These are phyloP conservation scores for Pythium aristosporum DNA, from an alignment of 352 stramenopile species.

Conservation along the genomic window DNA sequence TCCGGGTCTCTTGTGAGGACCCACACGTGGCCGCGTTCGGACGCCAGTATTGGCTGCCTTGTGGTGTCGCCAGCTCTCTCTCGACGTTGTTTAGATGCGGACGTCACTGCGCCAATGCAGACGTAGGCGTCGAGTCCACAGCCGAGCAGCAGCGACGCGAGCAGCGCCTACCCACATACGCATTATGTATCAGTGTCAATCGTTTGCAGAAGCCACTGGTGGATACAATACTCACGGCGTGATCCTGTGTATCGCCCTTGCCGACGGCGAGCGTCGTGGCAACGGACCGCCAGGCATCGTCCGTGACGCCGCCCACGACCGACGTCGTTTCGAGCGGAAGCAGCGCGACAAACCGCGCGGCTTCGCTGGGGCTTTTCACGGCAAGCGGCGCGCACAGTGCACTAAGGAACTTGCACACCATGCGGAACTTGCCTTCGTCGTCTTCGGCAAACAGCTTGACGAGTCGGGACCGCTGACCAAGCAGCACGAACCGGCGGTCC, in stretches of 20 bases:
- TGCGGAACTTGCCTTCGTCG: conserved; percentile 79
- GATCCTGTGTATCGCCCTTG: conserved; percentile 80
- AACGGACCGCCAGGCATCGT: conserved; percentile 81
- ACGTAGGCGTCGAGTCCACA: conserved; percentile 89
- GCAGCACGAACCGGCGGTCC: not conserved
- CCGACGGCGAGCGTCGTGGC: conserved; percentile 67
- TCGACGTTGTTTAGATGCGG: conserved; percentile 2
- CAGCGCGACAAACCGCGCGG: conserved; percentile 81
- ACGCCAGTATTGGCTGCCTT: not conserved
- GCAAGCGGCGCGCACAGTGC: conserved; percentile 46
- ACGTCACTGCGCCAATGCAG: conserved; percentile 76
- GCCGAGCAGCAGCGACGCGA: conserved; percentile 85
- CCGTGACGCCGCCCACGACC: conserved; percentile 46
- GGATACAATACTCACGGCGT: conserved; percentile 48
- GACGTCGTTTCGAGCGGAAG: conserved; percentile 63
- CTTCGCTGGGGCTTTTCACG: conserved; percentile 74
- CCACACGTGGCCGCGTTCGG: conserved; percentile 75
- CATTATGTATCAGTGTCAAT: not conserved
- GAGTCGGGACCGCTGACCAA: conserved; percentile 32
- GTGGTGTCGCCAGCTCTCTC: not conserved
- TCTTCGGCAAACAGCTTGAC: conserved; percentile 89
- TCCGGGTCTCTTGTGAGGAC: conserved; percentile 52
- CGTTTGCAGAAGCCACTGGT: too few species aligned
- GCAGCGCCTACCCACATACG: conserved; percentile 46
- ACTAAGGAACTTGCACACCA: conserved; percentile 86